Evolutionary conservation across 2,329 filamentous ascomycete genomes (phyloP), one percentile per base, ranked within the genome.

Genomic region (Exserohilum turcica): DNA sequence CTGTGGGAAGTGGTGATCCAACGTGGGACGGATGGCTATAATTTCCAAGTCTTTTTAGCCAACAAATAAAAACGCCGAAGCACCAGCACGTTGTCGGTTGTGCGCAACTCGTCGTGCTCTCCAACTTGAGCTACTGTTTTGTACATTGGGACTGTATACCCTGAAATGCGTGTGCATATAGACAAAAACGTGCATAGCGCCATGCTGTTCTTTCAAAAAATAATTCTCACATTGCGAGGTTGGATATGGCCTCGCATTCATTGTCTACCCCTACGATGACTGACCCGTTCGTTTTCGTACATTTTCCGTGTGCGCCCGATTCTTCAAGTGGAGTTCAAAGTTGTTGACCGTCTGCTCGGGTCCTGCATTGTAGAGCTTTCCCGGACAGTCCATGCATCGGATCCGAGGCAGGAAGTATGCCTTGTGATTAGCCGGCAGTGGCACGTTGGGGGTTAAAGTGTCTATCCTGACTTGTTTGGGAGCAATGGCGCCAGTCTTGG

Each of bases 311-410:
- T 99, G 94, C 46, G 83, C 80, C 37, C 89, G 85, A 74, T 96
- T 97, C 74, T 88, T 90, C 43, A 97, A 80, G 77, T 99, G 94
- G 1, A 95, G 86, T 76, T 96, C 91, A 59, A 99, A 99, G 70
- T 96, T 96, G 39, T 87, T 87, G 5, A 93, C 90, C 2, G 91
- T 92, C 72, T 84, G 89, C 19, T 88, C 91, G 0, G 92, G 91
- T 0, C 92, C 90, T 0, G 92, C 91, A 0, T 92, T 96, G 75
- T 99, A 99, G 9, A 96, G 80, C 75, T 97, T 97, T 27, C 91
- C 91, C 0, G 91, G 91, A 72, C 94, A 97, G 74, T 99, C 94
- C 40, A 88, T 85, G 73, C 94, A 99, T 53, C 91, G 84, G 59
- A 99, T 97, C 44, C 94, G 84, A 7, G 94, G 94, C 43, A 96